Base-by-base conservation (phyloP, 2,329 filamentous ascomycete species). In the Ambrosiella beaveri region DNA sequence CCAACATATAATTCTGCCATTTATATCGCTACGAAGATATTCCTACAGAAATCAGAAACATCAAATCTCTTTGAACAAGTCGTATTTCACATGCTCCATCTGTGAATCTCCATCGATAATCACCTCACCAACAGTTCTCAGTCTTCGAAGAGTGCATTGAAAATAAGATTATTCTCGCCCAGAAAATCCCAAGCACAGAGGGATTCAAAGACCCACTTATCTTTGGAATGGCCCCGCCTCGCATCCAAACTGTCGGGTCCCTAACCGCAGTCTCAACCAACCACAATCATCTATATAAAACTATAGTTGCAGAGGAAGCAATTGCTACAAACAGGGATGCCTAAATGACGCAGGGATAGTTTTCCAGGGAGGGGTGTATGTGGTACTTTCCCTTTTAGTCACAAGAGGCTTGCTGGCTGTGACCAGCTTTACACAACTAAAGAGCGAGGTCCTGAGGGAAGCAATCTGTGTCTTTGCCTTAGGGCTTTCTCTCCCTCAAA, bases 191-290 rank as follows among this genome's bases (percentile, higher is more conserved):
- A 19, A 40, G 27, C 27, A 17, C 37, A 19, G 52, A 15, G 27
- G 38, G 37, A 54, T 41, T 13, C n/a, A 9, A n/a, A 44, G 38
- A 54, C 52, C 52, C 52, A 54, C 38, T 41, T 54, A 41, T 54
- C 9, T 17, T 8, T 17, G 39, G 41, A 19, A 11, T 11, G n/a
- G 52, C 52, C 52, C 52, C 52, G n/a, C 49, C 38, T 54, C 52
- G 52, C 15, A 27, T 54, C 52, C 52, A 41, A 27, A 11, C 52
- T 13, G 37, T 54, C 52, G 52, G 52, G 11, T 41, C 37, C 5
- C 35, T 3, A 36, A 19, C 47, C 47, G 47, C 27, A 19, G 12
- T 13, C 13, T 44, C 38, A 12, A 7, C 52, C 52, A 54, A 54
- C 44, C 52, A 44, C 3, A 41, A 27, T 19, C 19, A n/a, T 19